A percentile compares a stretch with the other conserved stretches of the same genome.
phyloP scores from a whole-genome alignment of 306 rosid species.

The Datisca glomerata region DNA sequence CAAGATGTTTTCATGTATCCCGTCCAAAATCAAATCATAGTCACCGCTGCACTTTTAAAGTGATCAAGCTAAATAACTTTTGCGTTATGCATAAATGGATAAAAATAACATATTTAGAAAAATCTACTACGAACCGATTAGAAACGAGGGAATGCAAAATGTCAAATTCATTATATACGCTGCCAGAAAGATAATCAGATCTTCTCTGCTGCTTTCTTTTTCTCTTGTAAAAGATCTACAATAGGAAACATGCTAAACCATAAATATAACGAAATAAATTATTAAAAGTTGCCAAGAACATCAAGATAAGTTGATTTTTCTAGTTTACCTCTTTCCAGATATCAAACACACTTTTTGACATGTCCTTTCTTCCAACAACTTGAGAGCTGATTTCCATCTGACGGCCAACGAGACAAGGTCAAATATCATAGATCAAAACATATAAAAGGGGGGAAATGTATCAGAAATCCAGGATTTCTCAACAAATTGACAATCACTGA shows the following conservation, averaged over 20 bases:
- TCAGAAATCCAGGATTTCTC: neutral
- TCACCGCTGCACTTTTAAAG: constrained; percentile 61
- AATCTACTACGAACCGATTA: constrained; percentile 44
- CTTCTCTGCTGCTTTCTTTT: constrained; percentile 46
- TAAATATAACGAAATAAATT: neutral
- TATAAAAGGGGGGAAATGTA: neutral
- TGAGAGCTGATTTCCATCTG: constrained; percentile 78
- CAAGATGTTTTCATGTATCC: constrained; percentile 86
- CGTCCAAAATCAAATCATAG: constrained; percentile 77
- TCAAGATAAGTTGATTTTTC: constrained; percentile 5
- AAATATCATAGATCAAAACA: neutral
- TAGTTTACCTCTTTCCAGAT: constrained; percentile 77
- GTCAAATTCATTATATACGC: constrained; percentile 43
- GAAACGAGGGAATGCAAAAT: constrained; percentile 61
- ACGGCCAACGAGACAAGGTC: constrained; percentile 21
- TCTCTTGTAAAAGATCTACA: constrained; percentile 70
- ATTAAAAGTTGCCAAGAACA: constrained; percentile 11
- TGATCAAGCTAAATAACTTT: constrained; percentile 4
- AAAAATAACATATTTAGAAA: constrained; percentile 7
- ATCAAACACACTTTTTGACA: constrained; percentile 54
- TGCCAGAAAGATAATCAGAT: constrained; percentile 20
- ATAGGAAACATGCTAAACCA: constrained; percentile 13
- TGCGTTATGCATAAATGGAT: constrained; percentile 2
- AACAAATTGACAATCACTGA: too few relatives aligned
- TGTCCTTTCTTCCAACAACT: constrained; percentile 87